Base-by-base conservation (phyloP, 352 stramenopile genomes). In the Pythium guiyangense region DNA sequence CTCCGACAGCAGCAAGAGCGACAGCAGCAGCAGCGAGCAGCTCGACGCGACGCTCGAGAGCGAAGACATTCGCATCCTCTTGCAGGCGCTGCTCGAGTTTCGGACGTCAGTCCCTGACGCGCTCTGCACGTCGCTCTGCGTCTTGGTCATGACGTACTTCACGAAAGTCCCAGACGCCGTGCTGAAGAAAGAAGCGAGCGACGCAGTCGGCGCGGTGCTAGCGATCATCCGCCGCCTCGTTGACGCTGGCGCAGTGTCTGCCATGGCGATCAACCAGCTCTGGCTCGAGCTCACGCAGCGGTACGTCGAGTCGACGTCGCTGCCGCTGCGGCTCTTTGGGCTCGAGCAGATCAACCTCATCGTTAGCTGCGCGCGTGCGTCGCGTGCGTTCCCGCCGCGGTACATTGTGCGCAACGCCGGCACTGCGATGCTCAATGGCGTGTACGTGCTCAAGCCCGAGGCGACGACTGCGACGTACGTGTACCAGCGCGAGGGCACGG, bases 281-380 rank as follows among this genome's bases (percentile, higher is more conserved):
- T 94, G 88, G 86, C 81, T 96, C 20, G 73, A 90, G 26, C 70
- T 95, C 42, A 93, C 85, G 2, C 71, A 88, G 34, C 73, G 80
- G 26, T 94, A 92, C 54, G 79, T 99, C 14, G 87, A 95, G 26
- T 98, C 89, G 29, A 82, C 90, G 27, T 97, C 86, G 14, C 67
- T 98, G 20, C 94, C 94, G 6, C 63, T 98, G 15, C 92, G 94
- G 39, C 74, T 99, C 10, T 98, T 98, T 62, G 96, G 92, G 8
- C 92, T 97, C 70, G 92, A 98, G 54, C 86, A 98, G 66, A 83
- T 99, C 39, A 91, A 85, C 59, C 84, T 97, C 44, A 83, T 99
- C 26, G 90, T 98, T 26, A 88, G 91, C 55, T 89, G 79, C 39
- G 83, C 84, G n/a, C 74, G 75, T 31, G 71, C 84, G 26, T 88